A percentile compares a stretch with the other conserved stretches of the same genome.
Conservation (phyloP, 2,329 filamentous ascomycete genomes). For the Shiraia sp. region DNA sequence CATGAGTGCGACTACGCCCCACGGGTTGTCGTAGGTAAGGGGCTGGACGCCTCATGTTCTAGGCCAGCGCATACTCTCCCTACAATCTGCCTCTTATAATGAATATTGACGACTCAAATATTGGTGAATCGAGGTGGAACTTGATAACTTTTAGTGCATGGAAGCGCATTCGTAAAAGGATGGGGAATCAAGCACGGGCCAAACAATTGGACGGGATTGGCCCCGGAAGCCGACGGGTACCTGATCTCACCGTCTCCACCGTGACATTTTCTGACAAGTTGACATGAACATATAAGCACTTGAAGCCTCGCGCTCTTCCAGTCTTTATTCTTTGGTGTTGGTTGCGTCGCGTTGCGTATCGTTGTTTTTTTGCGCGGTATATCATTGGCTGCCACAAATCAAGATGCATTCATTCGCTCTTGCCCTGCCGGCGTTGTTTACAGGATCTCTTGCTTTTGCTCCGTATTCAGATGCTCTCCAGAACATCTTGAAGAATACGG, state of each 20-base stretch:
- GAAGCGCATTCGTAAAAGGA: neutral
- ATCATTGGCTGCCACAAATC: neutral
- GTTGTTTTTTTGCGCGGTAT: neutral
- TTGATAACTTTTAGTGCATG: neutral
- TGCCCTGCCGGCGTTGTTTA: conserved; percentile 15
- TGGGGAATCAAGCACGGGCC: conserved; percentile 16
- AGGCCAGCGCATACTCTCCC: too few relatives aligned
- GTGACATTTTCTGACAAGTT: conserved; percentile 24
- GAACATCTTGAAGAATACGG: conserved; percentile 59
- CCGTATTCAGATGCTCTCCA: conserved; percentile 54
- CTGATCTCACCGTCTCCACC: conserved; percentile 17
- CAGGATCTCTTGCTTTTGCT: conserved; percentile 23
- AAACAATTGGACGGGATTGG: conserved; percentile 16
- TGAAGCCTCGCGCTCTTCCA: conserved; percentile 1
- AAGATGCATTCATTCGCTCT: conserved; percentile 26
- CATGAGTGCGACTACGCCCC: too few relatives aligned
- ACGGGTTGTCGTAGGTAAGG: too few relatives aligned
- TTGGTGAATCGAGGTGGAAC: neutral
- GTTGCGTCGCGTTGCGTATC: conserved; percentile 4
- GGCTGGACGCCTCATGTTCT: too few relatives aligned
- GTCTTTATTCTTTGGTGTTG: too few relatives aligned
- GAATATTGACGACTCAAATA: too few relatives aligned
- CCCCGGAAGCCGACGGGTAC: conserved; percentile 17
- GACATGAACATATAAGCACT: conserved; percentile 13
- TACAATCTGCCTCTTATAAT: too few relatives aligned